These are phyloP conservation scores for Trichoderma simmonsii DNA, from an alignment of 2,329 filamentous ascomycete genomes.

Conservation along the genomic window DNA sequence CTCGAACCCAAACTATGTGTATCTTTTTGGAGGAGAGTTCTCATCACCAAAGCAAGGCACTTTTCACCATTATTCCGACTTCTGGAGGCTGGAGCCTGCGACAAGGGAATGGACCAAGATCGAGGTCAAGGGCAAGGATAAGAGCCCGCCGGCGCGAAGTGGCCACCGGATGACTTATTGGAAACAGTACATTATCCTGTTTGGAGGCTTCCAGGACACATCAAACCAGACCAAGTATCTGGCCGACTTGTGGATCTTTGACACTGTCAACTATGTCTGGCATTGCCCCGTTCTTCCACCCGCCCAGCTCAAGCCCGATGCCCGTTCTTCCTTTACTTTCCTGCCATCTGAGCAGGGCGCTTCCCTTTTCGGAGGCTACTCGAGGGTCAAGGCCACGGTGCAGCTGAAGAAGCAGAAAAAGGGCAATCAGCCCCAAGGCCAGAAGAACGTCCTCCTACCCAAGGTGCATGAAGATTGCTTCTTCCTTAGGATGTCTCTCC, in stretches of 20 bases:
- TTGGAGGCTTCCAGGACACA: conserved; percentile 96
- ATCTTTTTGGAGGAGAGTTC: conserved; percentile 95
- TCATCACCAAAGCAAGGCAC: conserved; percentile 95
- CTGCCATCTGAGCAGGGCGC: conserved; percentile 88
- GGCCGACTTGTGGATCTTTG: conserved; percentile 92
- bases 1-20: conserved; percentile 79
- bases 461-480: conserved; percentile 94
- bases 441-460: conserved; percentile 75
- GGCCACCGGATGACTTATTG: conserved; percentile 95
- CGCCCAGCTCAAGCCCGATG: conserved; percentile 82
- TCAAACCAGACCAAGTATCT: conserved; percentile 93
- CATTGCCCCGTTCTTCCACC: conserved; percentile 70
- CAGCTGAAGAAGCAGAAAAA: conserved; percentile 61
- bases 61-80: conserved; percentile 99
- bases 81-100: conserved; percentile 85
- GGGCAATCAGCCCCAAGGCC: conserved; percentile 56
- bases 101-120: conserved; percentile 88
- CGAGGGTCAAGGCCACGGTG: conserved; percentile 73
- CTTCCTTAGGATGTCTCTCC: conserved; percentile 78
- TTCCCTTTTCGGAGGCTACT: conserved; percentile 90
- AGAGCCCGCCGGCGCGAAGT: conserved; percentile 77
- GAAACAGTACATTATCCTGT: conserved; percentile 95
- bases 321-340: conserved; percentile 87
- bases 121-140: conserved; percentile 73
- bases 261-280: conserved; percentile 85